Percentiles rank a stretch among this genome's conserved stretches.
Evolutionary conservation across 768 basidiomycete species (phyloP).

Genomic region (Trametes cingulata): DNA sequence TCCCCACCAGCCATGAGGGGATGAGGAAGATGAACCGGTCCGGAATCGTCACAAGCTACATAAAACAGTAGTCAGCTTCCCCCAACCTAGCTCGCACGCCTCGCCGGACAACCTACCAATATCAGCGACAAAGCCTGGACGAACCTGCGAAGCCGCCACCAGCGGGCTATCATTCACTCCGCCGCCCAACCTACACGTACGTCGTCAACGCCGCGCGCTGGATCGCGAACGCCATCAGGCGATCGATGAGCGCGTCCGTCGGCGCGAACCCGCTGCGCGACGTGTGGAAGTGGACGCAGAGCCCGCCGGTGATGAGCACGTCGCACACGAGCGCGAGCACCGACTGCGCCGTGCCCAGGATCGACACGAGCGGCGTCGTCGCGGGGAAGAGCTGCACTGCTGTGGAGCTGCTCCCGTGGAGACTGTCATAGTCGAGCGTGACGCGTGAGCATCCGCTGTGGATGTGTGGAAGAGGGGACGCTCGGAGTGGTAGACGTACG

Average conservation of each 20-base stretch:
- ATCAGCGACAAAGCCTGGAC: neutral
- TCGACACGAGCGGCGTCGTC: neutral
- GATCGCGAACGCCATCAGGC: neutral
- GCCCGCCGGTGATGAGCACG: neutral
- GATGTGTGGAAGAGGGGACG: neutral
- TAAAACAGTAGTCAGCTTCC: no score
- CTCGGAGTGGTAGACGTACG: no score
- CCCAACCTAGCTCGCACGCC: no score
- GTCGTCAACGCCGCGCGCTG: neutral
- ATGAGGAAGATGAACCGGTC: neutral
- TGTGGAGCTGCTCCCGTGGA: neutral
- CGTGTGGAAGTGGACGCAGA: neutral
- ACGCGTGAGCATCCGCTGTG: neutral
- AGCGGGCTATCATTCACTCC: neutral
- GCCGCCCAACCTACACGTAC: neutral
- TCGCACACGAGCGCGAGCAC: neutral
- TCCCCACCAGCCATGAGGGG: neutral
- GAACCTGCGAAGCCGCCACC: neutral
- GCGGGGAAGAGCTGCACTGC: neutral
- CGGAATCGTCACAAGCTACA: neutral
- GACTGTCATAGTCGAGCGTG: neutral
- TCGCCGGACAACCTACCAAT: no score
- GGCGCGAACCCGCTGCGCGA: neutral
- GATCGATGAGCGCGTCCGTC: neutral
- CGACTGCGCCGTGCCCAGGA: neutral